Evolutionary conservation across 306 rosid genomes (phyloP).

Genomic region (Quercus agrifolia): DNA sequence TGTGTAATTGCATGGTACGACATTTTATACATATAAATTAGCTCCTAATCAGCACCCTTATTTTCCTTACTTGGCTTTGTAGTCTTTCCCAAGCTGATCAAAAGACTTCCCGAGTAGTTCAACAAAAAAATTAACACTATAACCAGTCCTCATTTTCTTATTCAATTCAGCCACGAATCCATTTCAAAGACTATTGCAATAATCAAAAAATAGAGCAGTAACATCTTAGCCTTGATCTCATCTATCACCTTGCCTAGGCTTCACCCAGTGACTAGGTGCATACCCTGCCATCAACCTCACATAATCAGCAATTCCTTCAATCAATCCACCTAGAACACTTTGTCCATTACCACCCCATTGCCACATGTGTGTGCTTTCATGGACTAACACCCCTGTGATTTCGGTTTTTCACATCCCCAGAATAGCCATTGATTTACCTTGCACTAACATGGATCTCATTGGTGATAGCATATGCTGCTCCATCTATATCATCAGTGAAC

Average conservation of each 20-base stretch:
- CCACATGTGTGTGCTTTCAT: too few species aligned
- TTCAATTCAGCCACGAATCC: slow-evolving; percentile 54
- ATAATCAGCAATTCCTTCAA: too few species aligned
- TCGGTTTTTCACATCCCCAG: background rate
- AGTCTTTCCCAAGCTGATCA: slow-evolving; percentile 25
- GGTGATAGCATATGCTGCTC: background rate
- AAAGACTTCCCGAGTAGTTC: slow-evolving; percentile 41
- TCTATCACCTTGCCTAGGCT: too few species aligned
- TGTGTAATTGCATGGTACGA: background rate
- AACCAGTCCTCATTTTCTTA: slow-evolving; percentile 32
- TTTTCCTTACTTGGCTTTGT: slow-evolving; percentile 21
- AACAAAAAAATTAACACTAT: slow-evolving; percentile 30
- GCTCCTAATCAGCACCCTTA: background rate
- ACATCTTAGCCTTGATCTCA: slow-evolving; percentile 40
- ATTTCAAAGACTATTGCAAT: slow-evolving; percentile 22
- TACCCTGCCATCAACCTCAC: too few species aligned
- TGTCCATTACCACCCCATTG: too few species aligned
- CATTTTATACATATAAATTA: background rate
- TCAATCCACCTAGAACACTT: too few species aligned
- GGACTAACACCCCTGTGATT: too few species aligned
- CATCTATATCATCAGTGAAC: too few species aligned
- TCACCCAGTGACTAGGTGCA: too few species aligned
- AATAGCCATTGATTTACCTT: background rate
- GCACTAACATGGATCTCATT: too few species aligned
- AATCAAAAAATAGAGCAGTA: slow-evolving; percentile 40